A percentile compares a stretch with the other conserved stretches of the same genome.
These are phyloP conservation scores for Clonostachys rhizophaga DNA, from an alignment of 2,329 filamentous ascomycete species.

Conservation along the genomic window DNA sequence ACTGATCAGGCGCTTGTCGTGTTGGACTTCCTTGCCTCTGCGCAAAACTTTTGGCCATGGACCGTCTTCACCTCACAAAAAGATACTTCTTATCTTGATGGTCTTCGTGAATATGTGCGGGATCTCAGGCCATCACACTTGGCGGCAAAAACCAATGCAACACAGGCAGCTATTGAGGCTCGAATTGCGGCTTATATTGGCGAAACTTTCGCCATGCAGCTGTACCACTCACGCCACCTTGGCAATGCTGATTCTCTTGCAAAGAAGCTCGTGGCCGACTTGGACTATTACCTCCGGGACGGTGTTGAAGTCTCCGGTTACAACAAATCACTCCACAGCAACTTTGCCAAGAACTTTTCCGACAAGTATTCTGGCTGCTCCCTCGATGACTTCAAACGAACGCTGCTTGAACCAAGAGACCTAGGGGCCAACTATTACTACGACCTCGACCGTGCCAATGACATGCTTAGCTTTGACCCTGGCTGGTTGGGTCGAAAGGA, in stretches of 20 bases:
- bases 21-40: constrained; percentile 80
- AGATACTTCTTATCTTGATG: constrained; percentile 68
- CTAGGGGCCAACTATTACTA: constrained; percentile 83
- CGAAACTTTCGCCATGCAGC: constrained; percentile 85
- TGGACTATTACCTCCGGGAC: constrained; percentile 76
- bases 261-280: constrained; percentile 65
- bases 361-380: constrained; percentile 69
- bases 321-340: constrained; percentile 81
- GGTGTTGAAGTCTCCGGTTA: constrained; percentile 78
- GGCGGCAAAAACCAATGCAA: constrained; percentile 48
- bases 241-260: constrained; percentile 62
- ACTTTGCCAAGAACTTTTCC: constrained; percentile 80
- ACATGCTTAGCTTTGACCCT: constrained; percentile 71
- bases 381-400: constrained; percentile 77
- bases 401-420: constrained; percentile 56
- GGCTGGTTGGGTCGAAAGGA: constrained; percentile 68
- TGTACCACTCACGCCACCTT: constrained; percentile 79
- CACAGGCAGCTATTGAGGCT: constrained; percentile 57
- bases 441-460: constrained; percentile 68
- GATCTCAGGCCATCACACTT: constrained; percentile 46
- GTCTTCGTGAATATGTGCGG: constrained; percentile 66
- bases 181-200: constrained; percentile 77
- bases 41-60: constrained; percentile 96
- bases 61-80: constrained; percentile 76
- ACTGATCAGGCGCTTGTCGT: constrained; percentile 67